Conservation (phyloP, 108 stramenopile species). For the Ochromonas danica region DNA sequence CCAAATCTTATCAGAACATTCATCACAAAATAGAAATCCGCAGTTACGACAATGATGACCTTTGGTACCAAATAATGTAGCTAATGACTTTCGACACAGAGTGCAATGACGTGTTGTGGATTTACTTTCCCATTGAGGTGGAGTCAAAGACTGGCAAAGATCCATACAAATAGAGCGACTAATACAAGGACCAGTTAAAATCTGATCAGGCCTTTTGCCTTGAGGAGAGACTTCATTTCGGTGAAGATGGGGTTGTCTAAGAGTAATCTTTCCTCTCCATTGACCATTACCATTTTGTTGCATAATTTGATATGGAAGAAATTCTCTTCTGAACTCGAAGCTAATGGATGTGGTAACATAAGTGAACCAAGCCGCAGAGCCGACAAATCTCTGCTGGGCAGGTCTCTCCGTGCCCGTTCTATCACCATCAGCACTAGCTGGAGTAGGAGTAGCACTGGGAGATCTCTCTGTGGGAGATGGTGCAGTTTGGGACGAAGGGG, state of each 20-base stretch:
- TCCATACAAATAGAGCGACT: neutral
- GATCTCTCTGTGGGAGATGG: too few species aligned
- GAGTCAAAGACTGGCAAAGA: neutral
- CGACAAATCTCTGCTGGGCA: too few species aligned
- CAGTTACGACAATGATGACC: neutral
- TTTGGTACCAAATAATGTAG: neutral
- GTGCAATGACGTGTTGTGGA: neutral
- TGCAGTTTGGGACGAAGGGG: too few species aligned
- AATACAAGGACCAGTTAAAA: neutral
- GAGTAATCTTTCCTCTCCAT: neutral
- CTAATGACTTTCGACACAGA: neutral
- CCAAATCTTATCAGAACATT: neutral
- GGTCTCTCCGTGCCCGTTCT: too few species aligned
- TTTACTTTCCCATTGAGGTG: neutral
- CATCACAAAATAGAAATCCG: neutral
- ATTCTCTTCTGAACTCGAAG: too few species aligned
- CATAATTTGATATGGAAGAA: too few species aligned
- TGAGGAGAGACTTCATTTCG: neutral
- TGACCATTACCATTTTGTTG: neutral
- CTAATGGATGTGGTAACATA: too few species aligned
- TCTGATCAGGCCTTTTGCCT: neutral
- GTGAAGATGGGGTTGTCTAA: neutral
- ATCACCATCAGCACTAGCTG: too few species aligned
- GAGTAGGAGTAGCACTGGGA: too few species aligned
- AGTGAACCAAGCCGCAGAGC: too few species aligned